phyloP scores from a whole-genome alignment of 345 rosid species.

The Salix exigua region DNA sequence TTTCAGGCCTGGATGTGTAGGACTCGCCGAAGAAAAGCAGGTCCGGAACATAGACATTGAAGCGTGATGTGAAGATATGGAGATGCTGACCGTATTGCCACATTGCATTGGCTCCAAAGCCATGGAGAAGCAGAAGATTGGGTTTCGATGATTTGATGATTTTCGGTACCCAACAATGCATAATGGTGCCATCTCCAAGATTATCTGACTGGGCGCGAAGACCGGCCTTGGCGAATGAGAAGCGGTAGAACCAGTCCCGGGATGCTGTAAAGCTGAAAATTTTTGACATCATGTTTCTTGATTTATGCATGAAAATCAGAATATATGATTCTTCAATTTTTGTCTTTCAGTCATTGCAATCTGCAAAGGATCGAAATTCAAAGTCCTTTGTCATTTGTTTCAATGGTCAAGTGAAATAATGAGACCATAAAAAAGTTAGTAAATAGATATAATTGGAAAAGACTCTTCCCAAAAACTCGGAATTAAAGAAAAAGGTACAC shows the following conservation, averaged over 20 bases:
- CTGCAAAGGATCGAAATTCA: neutral
- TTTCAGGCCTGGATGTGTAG: conserved; percentile 37
- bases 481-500: no score
- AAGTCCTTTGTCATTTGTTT: neutral
- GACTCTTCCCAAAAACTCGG: no score
- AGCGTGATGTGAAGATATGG: conserved; percentile 46
- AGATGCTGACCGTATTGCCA: conserved; percentile 70
- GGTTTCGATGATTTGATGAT: conserved; percentile 33
- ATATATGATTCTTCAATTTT: neutral
- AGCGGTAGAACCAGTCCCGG: conserved; percentile 52
- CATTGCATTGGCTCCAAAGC: conserved; percentile 78
- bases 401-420: neutral
- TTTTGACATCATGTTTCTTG: conserved; percentile 24
- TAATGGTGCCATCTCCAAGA: conserved; percentile 53
- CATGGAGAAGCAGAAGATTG: conserved; percentile 60
- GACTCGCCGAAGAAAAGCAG: conserved; percentile 67
- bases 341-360: neutral
- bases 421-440: neutral
- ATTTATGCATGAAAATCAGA: neutral
- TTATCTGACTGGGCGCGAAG: conserved; percentile 43
- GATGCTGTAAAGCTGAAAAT: conserved; percentile 64
- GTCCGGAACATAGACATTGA: conserved; percentile 75
- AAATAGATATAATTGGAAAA: no score
- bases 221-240: conserved; percentile 55
- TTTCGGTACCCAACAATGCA: conserved; percentile 79